Base-by-base conservation (phyloP, 2,329 filamentous ascomycete genomes). In the Sclerotinia glacialis region DNA sequence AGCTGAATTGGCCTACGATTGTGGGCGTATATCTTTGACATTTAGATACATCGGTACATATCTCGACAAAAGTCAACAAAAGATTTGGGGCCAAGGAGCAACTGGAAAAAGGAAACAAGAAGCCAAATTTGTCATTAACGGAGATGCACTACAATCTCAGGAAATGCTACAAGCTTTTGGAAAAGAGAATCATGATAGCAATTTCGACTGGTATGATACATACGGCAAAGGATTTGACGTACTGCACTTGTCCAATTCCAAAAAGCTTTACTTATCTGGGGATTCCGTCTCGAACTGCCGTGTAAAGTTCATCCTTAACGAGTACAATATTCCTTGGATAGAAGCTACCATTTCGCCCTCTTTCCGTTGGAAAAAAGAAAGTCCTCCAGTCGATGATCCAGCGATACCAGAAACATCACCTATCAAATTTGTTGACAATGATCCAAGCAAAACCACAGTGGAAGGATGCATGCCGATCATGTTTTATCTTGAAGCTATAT, bases 61-160 rank as follows among this genome's bases (percentile, higher is more conserved):
- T 74, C 78, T 97, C 54, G 82, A 89, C 72, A 80, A 81, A 5
- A 81, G 86, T n/a, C 82, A 85, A 49, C 81, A 81, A 40, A 79
- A 79, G 3, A 96, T 99, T 65, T 98, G 93, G 94, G 95, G 95
- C 18, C 93, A 97, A 78, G 95, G 95, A 3, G 94, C 93, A 0
- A 86, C 84, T 0, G 81, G 80, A 8, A 96, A 97, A 79, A 82
- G 80, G 0, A 81, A 82, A 31, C 81, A 82, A 0, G 78, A 81
- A 0, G 92, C 93, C 0, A 79, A 80, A 0, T 73, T 80, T 0
- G 87, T 96, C 14, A 77, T 92, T 65, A 92, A 92, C 69, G 91
- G 89, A 0, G 85, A 91, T 70, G 82, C 83, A 0, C 78, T 81
- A 4, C 86, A 91, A 73, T 87, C 88, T 0, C 81, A 91, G 58